Base-by-base conservation (phyloP, 1,284 basidiomycete genomes). In the Ganoderma resinaceum region DNA sequence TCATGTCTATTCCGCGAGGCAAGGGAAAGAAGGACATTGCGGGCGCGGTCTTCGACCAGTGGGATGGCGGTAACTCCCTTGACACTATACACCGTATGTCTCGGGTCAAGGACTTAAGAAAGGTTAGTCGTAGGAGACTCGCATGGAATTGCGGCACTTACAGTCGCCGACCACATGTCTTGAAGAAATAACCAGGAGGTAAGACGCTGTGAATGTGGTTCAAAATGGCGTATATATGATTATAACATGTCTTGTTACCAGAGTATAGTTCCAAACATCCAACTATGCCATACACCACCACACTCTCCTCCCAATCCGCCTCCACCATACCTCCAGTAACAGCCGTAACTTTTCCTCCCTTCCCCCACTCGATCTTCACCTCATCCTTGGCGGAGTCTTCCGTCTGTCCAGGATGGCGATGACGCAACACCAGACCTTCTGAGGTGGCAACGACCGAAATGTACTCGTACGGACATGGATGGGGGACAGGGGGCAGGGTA, bases 51-150 rank as follows among this genome's bases (percentile, higher is more conserved):
- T 74, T 89, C 86, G 6, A 81, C 78, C 26, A 94, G 81, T 5
- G 93, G 92, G 52, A 94, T 89, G 3, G 90, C 87, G 59, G 82
- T 82, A 23, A 93, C 87, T 33, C 84, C 84, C 78, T 90, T 91
- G 63, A 94, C 84, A 37, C 83, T 82, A 77, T 91, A 92, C 2
- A 94, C 85, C 0, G 83, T 76, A 74, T 88, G 89, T 31, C 80
- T 80, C 43, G 80, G 81, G 69, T 92, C 88, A 69, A 94, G 82
- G 63, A 93, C 92, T 94, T 35, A 4, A 16, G 58, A 42, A 33
- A 67, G 29, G 2, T 58, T 23, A 70, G 33, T 55, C 40, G 20
- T 26, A 6, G 37, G 12, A 20, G 1, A 20, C 16, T 57, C 18
- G 62, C 40, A 49, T 66, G 65, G 38, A 49, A 52, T 66, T 65